Conservation (phyloP, 2,329 filamentous ascomycete species). For the Fusarium chuoi region DNA sequence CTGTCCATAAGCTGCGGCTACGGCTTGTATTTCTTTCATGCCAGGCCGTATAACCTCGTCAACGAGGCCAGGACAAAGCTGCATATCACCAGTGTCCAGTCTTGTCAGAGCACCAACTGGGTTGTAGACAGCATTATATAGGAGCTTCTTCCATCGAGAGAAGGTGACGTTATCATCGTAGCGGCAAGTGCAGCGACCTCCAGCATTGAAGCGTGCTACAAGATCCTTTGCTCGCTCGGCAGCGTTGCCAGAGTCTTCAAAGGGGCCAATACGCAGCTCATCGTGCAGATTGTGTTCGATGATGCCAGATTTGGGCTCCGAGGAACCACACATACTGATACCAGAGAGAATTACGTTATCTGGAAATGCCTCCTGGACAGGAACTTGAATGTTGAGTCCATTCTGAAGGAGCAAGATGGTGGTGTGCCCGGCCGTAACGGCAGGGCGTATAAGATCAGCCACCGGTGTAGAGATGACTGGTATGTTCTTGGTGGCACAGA, state of each 20-base stretch:
- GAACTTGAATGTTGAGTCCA: slow-evolving; percentile 40
- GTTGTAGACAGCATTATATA: slow-evolving; percentile 42
- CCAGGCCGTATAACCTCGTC: slow-evolving; percentile 38
- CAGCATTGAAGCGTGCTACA: slow-evolving; percentile 36
- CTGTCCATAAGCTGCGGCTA: slow-evolving; percentile 38
- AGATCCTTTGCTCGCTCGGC: slow-evolving; percentile 34
- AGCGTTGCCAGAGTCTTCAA: slow-evolving; percentile 26
- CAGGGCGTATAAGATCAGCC: slow-evolving; percentile 36
- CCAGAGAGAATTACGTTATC: slow-evolving; percentile 38
- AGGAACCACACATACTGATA: slow-evolving; percentile 42
- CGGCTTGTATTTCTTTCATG: slow-evolving; percentile 39
- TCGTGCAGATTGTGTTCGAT: slow-evolving; percentile 40
- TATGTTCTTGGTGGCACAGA: slow-evolving; percentile 41
- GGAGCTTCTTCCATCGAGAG: slow-evolving; percentile 41
- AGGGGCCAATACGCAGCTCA: slow-evolving; percentile 37
- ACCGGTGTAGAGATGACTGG: slow-evolving; percentile 33
- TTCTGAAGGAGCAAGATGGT: slow-evolving; percentile 41
- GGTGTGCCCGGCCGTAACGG: slow-evolving; percentile 32
- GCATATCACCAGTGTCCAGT: slow-evolving; percentile 40
- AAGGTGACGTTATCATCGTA: slow-evolving; percentile 37
- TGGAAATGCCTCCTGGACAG: slow-evolving; percentile 34
- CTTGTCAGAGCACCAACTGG: slow-evolving; percentile 35
- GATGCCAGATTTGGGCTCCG: slow-evolving; percentile 33
- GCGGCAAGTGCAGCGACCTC: slow-evolving; percentile 30
- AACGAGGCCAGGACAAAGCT: slow-evolving; percentile 39